phyloP scores from a whole-genome alignment of 495 filamentous ascomycete genomes.

The Penicillium chermesinum region DNA sequence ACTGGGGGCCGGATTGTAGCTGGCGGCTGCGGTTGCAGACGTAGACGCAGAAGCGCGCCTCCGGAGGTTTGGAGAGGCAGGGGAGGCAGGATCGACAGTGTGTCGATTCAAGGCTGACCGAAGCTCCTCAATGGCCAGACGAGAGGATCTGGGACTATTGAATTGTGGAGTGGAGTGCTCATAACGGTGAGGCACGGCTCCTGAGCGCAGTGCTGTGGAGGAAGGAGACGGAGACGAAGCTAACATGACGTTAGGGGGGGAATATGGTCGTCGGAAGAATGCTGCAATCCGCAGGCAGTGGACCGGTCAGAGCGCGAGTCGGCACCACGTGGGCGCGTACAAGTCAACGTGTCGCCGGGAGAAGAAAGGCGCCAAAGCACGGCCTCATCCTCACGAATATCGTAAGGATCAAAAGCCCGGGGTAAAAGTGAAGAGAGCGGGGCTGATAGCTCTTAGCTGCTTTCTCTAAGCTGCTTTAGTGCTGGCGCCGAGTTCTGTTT shows the following conservation, averaged over 20 bases:
- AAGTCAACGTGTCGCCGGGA: conserved; percentile 38
- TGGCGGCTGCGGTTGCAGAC: conserved; percentile 22
- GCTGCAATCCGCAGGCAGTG: conserved; percentile 13
- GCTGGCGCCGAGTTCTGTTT: no score
- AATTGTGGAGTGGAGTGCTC: conserved; percentile 32
- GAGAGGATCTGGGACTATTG: conserved; percentile 37
- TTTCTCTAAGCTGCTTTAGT: no score
- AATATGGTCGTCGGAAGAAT: conserved; percentile 15
- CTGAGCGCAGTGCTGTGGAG: conserved; percentile 33
- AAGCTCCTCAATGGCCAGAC: conserved; percentile 45
- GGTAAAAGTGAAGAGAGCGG: no score
- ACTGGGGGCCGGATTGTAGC: conserved; percentile 10
- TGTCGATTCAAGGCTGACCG: conserved; percentile 43
- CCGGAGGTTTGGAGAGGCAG: conserved; percentile 34
- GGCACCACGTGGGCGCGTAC: conserved; percentile 44
- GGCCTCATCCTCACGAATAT: conserved; percentile 24
- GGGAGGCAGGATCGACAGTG: conserved; percentile 36
- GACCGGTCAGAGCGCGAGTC: conserved; percentile 26
- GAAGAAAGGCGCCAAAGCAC: conserved; percentile 22
- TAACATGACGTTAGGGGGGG: conserved; percentile 33
- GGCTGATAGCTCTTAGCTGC: no score
- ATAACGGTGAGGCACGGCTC: conserved; percentile 25
- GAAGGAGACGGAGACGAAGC: conserved; percentile 46
- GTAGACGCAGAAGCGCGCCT: conserved; percentile 40
- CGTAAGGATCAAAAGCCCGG: background rate